Evolutionary conservation across 257 asterid genomes (phyloP), one percentile per base, ranked within the genome.

Genomic region (Solanum virginianum): DNA sequence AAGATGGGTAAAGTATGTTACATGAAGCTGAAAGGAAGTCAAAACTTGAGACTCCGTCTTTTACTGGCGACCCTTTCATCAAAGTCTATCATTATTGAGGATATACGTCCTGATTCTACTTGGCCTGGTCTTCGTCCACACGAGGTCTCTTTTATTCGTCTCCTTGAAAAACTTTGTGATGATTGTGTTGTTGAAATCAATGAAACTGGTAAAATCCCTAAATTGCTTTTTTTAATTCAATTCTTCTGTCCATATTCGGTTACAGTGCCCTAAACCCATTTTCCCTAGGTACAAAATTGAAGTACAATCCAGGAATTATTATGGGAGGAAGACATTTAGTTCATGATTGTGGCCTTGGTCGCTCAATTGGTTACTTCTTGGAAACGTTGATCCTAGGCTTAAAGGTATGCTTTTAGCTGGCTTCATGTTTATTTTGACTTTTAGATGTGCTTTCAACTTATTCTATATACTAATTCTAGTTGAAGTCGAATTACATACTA

Each of bases 301-400:
- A 88, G 97, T 95, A 95, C 90, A 92, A 87, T 85, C 99, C 98
- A 4, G 99, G 98, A 36, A 91, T 89, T 74, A 89, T 95, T 88
- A 92, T 93, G 92, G 97, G 99, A 13, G 99, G 99, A 80, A 92
- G 88, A 85, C 86, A 91, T 88, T 89, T 94, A 68, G 86, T 85
- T 62, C 99, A 96, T 57, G 94, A 94, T 80, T 96, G 98, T 29
- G 97, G 95, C 2, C 60, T 90, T 6, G 90, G 86, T 87, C 93
- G 98, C 41, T 86, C 97, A 1, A 91, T 96, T 45, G 94, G 95
- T 3, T 96, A 95, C 81, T 95, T 92, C 83, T 55, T 96, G 89
- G 98, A 95, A 92, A 98, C 98, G 0, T 85, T 95, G 91, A 86
- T 96, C 66, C 90, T 86, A 86, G 85, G 87, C 98, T 95, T 53